Base-by-base conservation (phyloP, 2,329 filamentous ascomycete species). In the Trichoderma sp. region DNA sequence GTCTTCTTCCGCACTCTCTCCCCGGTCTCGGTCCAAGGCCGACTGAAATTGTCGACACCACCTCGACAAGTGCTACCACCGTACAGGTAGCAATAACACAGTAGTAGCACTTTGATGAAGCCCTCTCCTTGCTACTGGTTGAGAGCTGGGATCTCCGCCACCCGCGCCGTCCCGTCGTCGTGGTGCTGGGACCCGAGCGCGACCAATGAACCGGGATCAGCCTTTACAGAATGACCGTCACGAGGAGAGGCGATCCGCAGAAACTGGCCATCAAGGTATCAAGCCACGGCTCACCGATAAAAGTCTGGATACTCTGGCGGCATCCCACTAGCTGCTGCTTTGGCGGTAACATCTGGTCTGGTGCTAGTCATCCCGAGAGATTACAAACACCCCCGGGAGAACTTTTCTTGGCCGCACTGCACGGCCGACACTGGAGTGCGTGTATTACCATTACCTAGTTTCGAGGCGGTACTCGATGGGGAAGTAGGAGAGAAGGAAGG, bases 91-190 rank as follows among this genome's bases (percentile, higher is more conserved):
- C 36, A 39, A 39, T 39, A 39, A 17, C 36, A 39, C 13, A 32
- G n/a, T 20, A 23, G 3, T 20, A 53, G 20, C 34, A 53, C 47
- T 28, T 28, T 26, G 28, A 50, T 13, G 43, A 68, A 28, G 15
- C 36, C 30, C 43, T 47, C 20, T 64, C 23, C 15, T 34, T 59
- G 26, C 15, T 70, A 53, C 61, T 53, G 68, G 61, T 28, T 57
- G 68, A 32, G 68, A 55, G 20, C 55, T 61, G 39, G 57, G 39
- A 63, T 69, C 23, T 72, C 65, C 65, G 65, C 70, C 65, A 57
- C 47, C 65, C 70, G 70, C 70, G 70, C 70, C 70, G 70, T 72
- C 70, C 70, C 70, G 70, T 58, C 58, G 12, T 63, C 65, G 28
- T 72, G 63, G 69, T 71, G 68, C 68, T 70, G 61, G 61, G 68